These are phyloP conservation scores for Penicillium expansum DNA, from an alignment of 2,329 filamentous ascomycete genomes.

Conservation along the genomic window DNA sequence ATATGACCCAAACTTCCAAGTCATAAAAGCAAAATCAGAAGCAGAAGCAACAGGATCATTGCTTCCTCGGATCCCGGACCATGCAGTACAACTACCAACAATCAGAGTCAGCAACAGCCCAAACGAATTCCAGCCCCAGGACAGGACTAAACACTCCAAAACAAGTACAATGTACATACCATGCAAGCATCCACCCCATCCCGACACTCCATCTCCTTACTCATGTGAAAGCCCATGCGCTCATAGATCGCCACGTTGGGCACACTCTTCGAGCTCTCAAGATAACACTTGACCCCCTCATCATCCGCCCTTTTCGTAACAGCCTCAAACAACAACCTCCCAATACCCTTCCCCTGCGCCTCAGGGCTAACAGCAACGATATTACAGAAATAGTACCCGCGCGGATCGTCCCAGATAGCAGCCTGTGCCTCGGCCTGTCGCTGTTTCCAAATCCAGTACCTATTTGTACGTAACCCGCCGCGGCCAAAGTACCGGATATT, in stretches of 20 bases:
- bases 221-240: slow-evolving; percentile 65
- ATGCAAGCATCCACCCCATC: slow-evolving; percentile 59
- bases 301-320: slow-evolving; percentile 64
- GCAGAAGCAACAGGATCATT: slow-evolving; percentile 1
- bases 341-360: slow-evolving; percentile 65
- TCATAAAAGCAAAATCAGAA: background rate
- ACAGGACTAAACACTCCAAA: background rate
- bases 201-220: slow-evolving; percentile 64
- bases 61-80: slow-evolving; percentile 21
- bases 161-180: slow-evolving; percentile 32
- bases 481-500: slow-evolving; percentile 63
- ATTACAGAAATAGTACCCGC: slow-evolving; percentile 76
- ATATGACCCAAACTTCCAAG: background rate
- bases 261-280: slow-evolving; percentile 66
- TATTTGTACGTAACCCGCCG: slow-evolving; percentile 63
- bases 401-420: slow-evolving; percentile 62
- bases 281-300: slow-evolving; percentile 64
- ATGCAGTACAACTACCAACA: slow-evolving; percentile 28
- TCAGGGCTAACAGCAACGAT: slow-evolving; percentile 70
- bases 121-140: background rate
- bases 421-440: slow-evolving; percentile 62
- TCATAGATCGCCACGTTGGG: slow-evolving; percentile 72
- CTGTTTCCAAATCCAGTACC: slow-evolving; percentile 75
- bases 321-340: slow-evolving; percentile 61
- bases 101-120: background rate